Percentiles rank a stretch among this genome's conserved stretches.
Evolutionary conservation across 1,284 basidiomycete genomes (phyloP).

Genomic region (Veloboletus limbatus): DNA sequence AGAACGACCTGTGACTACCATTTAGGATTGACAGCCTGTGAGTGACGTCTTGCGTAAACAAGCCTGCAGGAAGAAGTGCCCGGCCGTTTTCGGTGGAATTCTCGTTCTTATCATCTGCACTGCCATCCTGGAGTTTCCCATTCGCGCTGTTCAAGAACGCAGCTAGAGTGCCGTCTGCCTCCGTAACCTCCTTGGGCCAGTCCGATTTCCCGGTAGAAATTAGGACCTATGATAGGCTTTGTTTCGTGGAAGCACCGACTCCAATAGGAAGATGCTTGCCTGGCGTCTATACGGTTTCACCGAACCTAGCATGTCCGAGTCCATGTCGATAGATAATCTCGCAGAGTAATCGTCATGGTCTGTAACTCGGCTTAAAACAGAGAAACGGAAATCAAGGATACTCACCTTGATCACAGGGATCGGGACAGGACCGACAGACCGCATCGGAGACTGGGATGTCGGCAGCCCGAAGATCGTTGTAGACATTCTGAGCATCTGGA

Average conservation of each 20-base stretch:
- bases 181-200: constrained; percentile 78
- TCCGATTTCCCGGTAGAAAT: constrained; percentile 88
- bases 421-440: constrained; percentile 71
- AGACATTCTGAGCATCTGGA: constrained; percentile 34
- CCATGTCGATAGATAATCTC: constrained; percentile 74
- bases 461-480: constrained; percentile 44
- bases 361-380: constrained; percentile 25
- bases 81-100: constrained; percentile 20
- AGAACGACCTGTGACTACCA: constrained; percentile 71
- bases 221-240: constrained; percentile 51
- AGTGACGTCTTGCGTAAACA: constrained; percentile 55
- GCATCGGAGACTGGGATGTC: constrained; percentile 67
- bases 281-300: constrained; percentile 80
- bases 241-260: background rate
- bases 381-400: background rate
- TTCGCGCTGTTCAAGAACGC: constrained; percentile 50
- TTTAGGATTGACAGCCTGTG: constrained; percentile 73
- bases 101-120: constrained; percentile 20
- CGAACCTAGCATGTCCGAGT: constrained; percentile 76
- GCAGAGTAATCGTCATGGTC: constrained; percentile 73
- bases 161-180: constrained; percentile 65
- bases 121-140: constrained; percentile 19
- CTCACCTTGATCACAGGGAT: constrained; percentile 74
- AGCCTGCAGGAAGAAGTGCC: constrained; percentile 41
- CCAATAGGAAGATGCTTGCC: constrained; percentile 40